Conservation (phyloP, 495 filamentous ascomycete species). For the Aspergillus heteromorphus region DNA sequence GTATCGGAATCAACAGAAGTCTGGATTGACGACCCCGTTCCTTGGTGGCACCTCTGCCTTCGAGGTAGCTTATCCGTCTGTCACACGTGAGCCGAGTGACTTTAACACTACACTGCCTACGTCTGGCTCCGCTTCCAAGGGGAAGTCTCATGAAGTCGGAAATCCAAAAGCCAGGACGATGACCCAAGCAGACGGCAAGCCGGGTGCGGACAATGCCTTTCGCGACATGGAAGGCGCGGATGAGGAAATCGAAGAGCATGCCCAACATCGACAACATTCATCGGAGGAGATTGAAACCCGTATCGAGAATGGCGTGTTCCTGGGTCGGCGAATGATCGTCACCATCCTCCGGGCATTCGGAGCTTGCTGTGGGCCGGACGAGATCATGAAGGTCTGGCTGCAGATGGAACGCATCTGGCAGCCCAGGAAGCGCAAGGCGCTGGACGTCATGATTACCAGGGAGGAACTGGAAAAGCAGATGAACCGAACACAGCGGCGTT, state of each 20-base stretch:
- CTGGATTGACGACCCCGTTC: conserved; percentile 38
- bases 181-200: background rate
- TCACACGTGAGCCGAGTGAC: conserved; percentile 5
- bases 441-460: conserved; percentile 32
- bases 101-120: conserved; percentile 30
- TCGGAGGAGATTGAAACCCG: conserved; percentile 19
- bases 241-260: conserved; percentile 9
- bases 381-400: conserved; percentile 38
- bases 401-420: conserved; percentile 41
- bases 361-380: conserved; percentile 29
- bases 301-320: conserved; percentile 41
- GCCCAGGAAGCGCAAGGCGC: conserved; percentile 29
- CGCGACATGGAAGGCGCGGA: background rate
- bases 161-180: background rate
- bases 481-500: conserved; percentile 4
- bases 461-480: conserved; percentile 39
- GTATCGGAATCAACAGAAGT: conserved; percentile 12
- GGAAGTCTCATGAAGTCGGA: background rate
- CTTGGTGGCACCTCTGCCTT: background rate
- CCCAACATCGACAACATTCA: conserved; percentile 4
- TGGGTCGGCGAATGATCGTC: conserved; percentile 38
- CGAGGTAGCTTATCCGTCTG: background rate
- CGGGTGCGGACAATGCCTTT: background rate
- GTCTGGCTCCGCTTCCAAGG: background rate
- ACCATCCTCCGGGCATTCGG: conserved; percentile 41